Evolutionary conservation across 2,329 filamentous ascomycete genomes (phyloP), one percentile per base, ranked within the genome.

Genomic region (Nigrograna mackinnonii): DNA sequence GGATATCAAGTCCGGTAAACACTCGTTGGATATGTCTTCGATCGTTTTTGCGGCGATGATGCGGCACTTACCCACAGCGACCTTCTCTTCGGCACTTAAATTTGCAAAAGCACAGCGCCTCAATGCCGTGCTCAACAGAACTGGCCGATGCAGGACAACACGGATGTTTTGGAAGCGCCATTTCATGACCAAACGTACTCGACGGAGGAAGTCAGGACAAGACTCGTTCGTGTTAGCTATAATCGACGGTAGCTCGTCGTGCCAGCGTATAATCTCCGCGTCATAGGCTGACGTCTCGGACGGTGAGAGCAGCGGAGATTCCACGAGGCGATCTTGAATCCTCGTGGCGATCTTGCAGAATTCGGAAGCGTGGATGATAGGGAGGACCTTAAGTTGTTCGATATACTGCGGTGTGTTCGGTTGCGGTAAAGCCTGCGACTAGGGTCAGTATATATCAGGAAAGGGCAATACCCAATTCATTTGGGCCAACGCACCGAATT

Each of bases 141-240:
- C 83, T 0, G 87, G 87, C 3, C 88, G 78, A 64, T 91, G 85
- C 17, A 91, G 79, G 1, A 91, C 78, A 68, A 91, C 86, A 35
- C 87, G 84, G 35, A 90, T 78, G 55, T 89, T 90, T 60, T 88
- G 84, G 61, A 88, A 91, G 12, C 87, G 80, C 88, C 87, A 91
- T 64, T 88, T 87, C 84, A 91, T 89, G 54, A 91, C 80, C 49
- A 83, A 83, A 37, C 87, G 79, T 1, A 85, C 82, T 36, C 86
- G 85, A 49, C 82, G 83, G 14, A 91, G 78, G 2, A 85, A 82
- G 52, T 88, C 84, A 0, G 85, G 83, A 58, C 85, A 88, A 7
- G 84, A 80, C 42, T 89, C 83, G 73, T 63, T 58, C 9, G 53
- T 44, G 21, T 62, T 62, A n/a, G 57, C 58, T 3, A 76, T 57